Percentiles rank a stretch among this genome's conserved stretches.
These are phyloP conservation scores for Pseudogymnoascus sp. DNA, from an alignment of 2,329 filamentous ascomycete genomes.

Conservation along the genomic window DNA sequence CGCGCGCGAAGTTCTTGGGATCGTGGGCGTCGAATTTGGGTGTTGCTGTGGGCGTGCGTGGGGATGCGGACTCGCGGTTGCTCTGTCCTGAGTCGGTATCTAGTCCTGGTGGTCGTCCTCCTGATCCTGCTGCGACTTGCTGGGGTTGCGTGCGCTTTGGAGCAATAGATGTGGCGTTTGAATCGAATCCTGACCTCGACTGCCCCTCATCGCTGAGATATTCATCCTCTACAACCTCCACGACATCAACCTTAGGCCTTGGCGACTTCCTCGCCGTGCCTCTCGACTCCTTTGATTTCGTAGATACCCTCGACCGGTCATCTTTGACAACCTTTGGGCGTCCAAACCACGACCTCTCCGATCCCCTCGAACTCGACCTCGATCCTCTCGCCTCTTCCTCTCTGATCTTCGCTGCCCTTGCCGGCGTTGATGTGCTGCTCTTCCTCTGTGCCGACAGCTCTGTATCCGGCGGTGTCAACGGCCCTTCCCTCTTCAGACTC, in stretches of 20 bases:
- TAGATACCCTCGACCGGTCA: conserved; percentile 44
- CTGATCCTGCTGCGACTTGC: conserved; percentile 28
- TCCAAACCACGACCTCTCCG: conserved; percentile 33
- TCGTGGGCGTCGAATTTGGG: conserved; percentile 35
- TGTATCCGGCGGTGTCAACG: conserved; percentile 57
- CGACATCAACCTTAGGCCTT: conserved; percentile 15
- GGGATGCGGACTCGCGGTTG: conserved; percentile 46
- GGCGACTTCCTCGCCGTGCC: conserved; percentile 44
- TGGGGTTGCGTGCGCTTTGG: conserved; percentile 31
- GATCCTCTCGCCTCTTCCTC: conserved; percentile 30
- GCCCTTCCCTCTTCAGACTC: conserved; percentile 38
- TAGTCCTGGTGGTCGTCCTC: conserved; percentile 13
- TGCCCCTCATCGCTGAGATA: conserved; percentile 15
- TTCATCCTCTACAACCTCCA: conserved; percentile 11
- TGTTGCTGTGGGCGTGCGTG: conserved; percentile 50
- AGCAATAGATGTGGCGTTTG: conserved; percentile 33
- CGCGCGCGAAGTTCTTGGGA: conserved; percentile 9
- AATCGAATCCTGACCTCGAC: conserved; percentile 24
- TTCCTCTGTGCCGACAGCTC: conserved; percentile 41
- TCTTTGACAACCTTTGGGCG: conserved; percentile 28
- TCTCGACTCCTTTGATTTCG: conserved; percentile 46
- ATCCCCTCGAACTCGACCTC: conserved; percentile 38
- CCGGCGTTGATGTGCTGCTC: conserved; percentile 21
- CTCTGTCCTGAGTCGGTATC: conserved; percentile 21
- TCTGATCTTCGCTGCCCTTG: conserved; percentile 30